Conservation (phyloP, 2,329 filamentous ascomycete species). For the Geosmithia morbida region DNA sequence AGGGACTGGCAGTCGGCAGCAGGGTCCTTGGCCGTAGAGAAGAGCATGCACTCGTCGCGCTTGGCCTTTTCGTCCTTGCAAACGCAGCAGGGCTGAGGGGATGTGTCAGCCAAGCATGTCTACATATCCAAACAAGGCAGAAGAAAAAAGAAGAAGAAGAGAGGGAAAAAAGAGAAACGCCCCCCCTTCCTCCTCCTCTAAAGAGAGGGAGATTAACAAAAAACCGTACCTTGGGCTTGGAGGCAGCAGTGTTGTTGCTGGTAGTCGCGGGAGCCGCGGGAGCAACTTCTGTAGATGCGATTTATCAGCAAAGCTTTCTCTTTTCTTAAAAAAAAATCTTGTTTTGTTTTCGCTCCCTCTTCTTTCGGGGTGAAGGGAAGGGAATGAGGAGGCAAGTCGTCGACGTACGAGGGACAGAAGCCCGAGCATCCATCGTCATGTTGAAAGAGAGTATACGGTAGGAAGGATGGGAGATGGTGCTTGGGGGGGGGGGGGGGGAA, state of each 20-base stretch:
- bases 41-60: conserved; percentile 98
- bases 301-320: neutral
- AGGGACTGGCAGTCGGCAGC: conserved; percentile 69
- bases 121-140: too few species aligned
- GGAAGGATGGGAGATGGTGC: neutral
- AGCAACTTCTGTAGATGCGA: neutral
- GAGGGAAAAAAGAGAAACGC: too few species aligned
- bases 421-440: neutral
- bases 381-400: neutral
- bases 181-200: too few species aligned
- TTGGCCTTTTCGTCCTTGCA: conserved; percentile 89
- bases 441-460: neutral
- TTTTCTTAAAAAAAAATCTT: too few species aligned
- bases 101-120: neutral
- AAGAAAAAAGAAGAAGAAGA: neutral
- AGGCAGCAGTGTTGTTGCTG: neutral
- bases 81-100: conserved; percentile 79
- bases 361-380: neutral
- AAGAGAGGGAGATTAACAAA: too few species aligned
- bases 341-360: too few species aligned
- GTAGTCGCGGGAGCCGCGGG: conserved; percentile 1
- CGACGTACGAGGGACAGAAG: neutral
- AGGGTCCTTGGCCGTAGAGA: conserved; percentile 73
- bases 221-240: conserved; percentile 4
- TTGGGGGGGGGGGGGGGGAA: neutral